Evolutionary conservation across 2,329 filamentous ascomycete genomes (phyloP), one percentile per base, ranked within the genome.

Genomic region (Ambrosiella cleistominuta): DNA sequence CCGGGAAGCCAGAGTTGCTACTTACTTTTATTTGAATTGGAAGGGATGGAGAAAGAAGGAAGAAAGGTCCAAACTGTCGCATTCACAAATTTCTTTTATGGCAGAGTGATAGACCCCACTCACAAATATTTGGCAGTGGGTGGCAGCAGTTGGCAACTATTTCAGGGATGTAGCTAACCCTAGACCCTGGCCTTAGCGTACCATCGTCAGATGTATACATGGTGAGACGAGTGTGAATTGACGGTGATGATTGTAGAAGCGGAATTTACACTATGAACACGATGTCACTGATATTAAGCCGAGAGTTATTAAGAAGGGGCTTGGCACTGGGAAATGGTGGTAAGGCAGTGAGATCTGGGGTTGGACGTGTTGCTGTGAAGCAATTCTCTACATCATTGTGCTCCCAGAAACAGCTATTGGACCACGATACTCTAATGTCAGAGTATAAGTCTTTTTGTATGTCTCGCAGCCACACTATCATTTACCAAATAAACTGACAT

Each of bases 11-110:
- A 47, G 45, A 51, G 38, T 6, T 55, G n/a, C 60, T 57, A 81
- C 89, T 80, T 77, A 96, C 90, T 76, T 88, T 81, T 84, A 83
- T 85, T 94, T 95, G 94, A 96, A 90, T 87, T 88, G 89, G 90
- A 96, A 95, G 88, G 90, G 88, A 82, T 85, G 79, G 82, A 76
- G 74, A 72, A 75, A 77, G 77, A 71, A 73, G 72, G 68, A 68
- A 62, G 69, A 71, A 71, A 65, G 68, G 64, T n/a, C 12, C 38
- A 69, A 69, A 67, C 67, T 7, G 35, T 56, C 47, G 45, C 37
- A 47, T 54, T 37, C 49, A 54, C 54, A 40, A 38, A 38, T 36
- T 12, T 12, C 13, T 52, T 52, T 59, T 57, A 56, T 57, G 54
- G 40, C 7, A 17, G 6, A 45, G 49, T 60, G 47, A 35, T 27